A percentile compares a stretch with the other conserved stretches of the same genome.
Conservation (phyloP, 257 asterid species). For the Forsythia viridissima region DNA sequence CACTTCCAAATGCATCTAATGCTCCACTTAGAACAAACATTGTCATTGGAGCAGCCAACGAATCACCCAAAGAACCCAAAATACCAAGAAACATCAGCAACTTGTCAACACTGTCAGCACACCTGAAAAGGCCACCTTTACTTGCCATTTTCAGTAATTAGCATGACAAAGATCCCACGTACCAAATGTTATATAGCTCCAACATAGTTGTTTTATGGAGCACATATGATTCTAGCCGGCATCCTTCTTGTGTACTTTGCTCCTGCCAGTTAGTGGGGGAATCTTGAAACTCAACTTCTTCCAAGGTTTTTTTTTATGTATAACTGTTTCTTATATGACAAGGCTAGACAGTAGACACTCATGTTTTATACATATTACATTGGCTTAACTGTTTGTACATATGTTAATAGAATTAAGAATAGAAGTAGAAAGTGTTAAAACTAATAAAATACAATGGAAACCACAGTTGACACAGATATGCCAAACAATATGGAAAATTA, state of each 20-base stretch:
- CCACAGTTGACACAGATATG: background rate
- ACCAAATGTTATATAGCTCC: background rate
- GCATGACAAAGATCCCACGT: background rate
- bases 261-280: background rate
- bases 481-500: background rate
- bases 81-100: conserved; percentile 61
- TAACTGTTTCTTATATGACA: background rate
- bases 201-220: background rate
- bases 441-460: background rate
- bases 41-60: conserved; percentile 30
- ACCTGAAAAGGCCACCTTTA: conserved; percentile 54
- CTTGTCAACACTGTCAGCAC: conserved; percentile 64
- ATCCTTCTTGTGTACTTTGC: background rate
- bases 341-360: background rate
- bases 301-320: background rate
- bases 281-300: background rate
- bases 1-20: conserved; percentile 42
- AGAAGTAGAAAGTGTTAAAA: background rate
- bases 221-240: conserved; percentile 21
- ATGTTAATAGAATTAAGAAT: background rate
- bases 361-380: background rate
- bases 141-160: conserved; percentile 39
- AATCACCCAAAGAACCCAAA: conserved; percentile 72
- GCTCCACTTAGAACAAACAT: conserved; percentile 40
- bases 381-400: background rate